Evolutionary conservation across 176 grass and related monocot species (phyloP), one percentile per base, ranked within the genome.

Genomic region (Rhynchospora tenuis): DNA sequence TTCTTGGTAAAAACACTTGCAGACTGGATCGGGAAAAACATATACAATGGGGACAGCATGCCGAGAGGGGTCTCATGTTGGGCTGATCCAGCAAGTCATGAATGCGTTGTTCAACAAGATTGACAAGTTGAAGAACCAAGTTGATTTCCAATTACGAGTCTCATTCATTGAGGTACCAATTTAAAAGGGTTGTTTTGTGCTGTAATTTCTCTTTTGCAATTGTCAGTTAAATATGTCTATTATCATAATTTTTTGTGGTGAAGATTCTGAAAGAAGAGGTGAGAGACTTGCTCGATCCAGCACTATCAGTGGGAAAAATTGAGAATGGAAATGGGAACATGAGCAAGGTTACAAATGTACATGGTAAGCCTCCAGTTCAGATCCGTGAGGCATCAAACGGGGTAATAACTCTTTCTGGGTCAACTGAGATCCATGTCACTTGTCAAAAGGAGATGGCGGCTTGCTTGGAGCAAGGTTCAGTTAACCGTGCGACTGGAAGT

Each of bases 211-310:
- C 11, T 78, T 52, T 3, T 28, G 0, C 58, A 46, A 73, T 67
- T 45, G 8, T 27, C 60, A 77, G 50, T 77, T 56, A 33, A 77
- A 20, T 22, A 61, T 68, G 24, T 60, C 38, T 58, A 81, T 46
- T 65, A 12, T 9, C 31, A 9, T 14, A 42, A 44, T 78, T 0
- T 54, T 54, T 7, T 70, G 64, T 56, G 93, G 28, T 45, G 48
- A 72, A 99, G 97, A 99, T 99, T 83, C 72, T 99, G 72, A 99
- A 99, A 86, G 97, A 99, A 93, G 97, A 99, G 88, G 93, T 99
- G 42, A 91, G 91, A 83, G 97, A 99, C 84, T 81, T 99, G 76
- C 83, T 99, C 61, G 97, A 96, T 78, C 77, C 85, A 84, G 23
- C 88, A 73, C 24, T 64, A 75, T 80, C 66, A 70, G 63, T 55